Evolutionary conservation across 768 basidiomycete genomes (phyloP).

Genomic region (Podaxis sp.): DNA sequence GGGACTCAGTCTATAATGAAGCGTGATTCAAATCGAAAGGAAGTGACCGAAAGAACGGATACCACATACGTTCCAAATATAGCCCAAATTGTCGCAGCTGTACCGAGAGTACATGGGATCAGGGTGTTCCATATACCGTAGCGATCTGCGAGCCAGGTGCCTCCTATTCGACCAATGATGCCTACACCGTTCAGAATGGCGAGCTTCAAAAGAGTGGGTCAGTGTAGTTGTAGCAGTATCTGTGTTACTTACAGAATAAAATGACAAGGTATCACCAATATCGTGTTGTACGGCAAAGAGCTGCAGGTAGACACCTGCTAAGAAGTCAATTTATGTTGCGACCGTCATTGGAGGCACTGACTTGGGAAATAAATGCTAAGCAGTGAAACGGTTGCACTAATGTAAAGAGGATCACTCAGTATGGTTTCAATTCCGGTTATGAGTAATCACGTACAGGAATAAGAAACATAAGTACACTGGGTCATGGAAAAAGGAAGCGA

Average conservation of each 20-base stretch:
- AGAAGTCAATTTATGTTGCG: neutral
- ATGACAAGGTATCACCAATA: conserved; percentile 43
- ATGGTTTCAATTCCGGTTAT: neutral
- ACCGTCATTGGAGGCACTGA: neutral
- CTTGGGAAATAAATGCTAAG: conserved; percentile 11
- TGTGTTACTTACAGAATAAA: conserved; percentile 40
- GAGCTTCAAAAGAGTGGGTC: conserved; percentile 24
- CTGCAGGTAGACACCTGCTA: neutral
- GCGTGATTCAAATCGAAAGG: neutral
- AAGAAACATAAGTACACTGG: conserved; percentile 13
- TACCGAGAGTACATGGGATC: conserved; percentile 29
- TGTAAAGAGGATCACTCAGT: neutral
- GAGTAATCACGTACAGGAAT: neutral
- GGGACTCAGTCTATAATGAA: conserved; percentile 26
- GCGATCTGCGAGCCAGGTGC: conserved; percentile 33
- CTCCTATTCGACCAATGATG: conserved; percentile 32
- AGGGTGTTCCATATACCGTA: conserved; percentile 38
- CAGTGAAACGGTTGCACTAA: conserved; percentile 12
- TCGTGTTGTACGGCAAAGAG: conserved; percentile 25
- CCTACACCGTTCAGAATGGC: conserved; percentile 34
- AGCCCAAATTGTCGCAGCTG: conserved; percentile 40
- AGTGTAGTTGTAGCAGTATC: conserved; percentile 12
- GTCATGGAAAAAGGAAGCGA: conserved; percentile 15
- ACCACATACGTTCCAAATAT: conserved; percentile 32
- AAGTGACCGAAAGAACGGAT: neutral